phyloP scores from a whole-genome alignment of 495 filamentous ascomycete genomes.

The Neurospora pannonica region DNA sequence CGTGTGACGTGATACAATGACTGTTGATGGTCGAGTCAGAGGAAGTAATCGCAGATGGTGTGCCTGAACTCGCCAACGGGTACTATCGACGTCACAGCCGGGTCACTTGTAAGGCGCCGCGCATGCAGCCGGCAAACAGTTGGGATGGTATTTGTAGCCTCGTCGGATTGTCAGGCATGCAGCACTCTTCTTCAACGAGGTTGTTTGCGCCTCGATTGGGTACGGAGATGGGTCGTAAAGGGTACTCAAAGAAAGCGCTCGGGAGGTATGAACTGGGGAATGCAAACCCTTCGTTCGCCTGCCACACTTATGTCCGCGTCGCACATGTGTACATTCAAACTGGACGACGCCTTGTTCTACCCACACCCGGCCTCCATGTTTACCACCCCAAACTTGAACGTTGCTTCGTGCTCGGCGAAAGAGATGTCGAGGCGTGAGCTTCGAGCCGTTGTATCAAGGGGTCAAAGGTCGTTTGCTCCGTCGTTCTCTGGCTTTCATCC shows the following conservation, averaged over 20 bases:
- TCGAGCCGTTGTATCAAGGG: background rate
- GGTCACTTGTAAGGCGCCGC: background rate
- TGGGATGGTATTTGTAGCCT: background rate
- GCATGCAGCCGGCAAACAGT: background rate
- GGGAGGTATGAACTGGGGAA: background rate
- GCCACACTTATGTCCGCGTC: background rate
- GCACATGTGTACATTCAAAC: background rate
- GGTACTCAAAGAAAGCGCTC: background rate
- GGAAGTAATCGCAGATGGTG: background rate
- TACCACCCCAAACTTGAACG: background rate
- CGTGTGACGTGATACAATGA: background rate
- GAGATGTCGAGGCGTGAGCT: background rate
- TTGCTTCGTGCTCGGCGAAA: background rate
- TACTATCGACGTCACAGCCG: background rate
- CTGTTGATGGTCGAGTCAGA: background rate
- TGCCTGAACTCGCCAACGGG: background rate
- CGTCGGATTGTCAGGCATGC: background rate
- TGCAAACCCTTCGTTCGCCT: background rate
- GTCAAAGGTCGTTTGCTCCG: background rate
- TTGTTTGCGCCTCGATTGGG: background rate
- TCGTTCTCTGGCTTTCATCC: background rate
- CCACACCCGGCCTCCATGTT: background rate
- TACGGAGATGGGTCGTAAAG: background rate
- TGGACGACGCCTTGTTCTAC: background rate
- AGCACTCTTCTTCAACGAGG: background rate